Evolutionary conservation across 768 basidiomycete genomes (phyloP), one percentile per base, ranked within the genome.

Genomic region (Phallus indusiatus): DNA sequence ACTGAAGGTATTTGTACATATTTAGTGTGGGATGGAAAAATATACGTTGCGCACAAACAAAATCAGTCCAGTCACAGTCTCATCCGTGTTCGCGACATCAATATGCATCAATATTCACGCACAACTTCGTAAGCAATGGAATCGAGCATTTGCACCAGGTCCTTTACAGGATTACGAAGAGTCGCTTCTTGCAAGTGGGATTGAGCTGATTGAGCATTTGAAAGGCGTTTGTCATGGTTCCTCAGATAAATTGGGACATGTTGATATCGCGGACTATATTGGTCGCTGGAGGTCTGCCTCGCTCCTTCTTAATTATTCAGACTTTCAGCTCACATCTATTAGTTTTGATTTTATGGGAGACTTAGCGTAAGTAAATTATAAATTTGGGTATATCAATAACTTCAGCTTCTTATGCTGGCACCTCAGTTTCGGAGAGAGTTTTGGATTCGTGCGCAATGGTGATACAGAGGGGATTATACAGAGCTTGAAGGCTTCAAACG

Each of bases 381-480:
- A 24, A 52, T 49, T 21, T 16, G 12, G 16, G 14, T 14, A 11
- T 4, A 14, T 35, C 33, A n/a, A n/a, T n/a, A n/a, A n/a, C n/a
- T n/a, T n/a, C n/a, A 36, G 17, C 9, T 14, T 20, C 20, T 42
- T 18, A 2, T 28, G 7, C 7, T 18, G 35, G 52, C 18, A 16
- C 22, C 22, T 5, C 21, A 76, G 73, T 35, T 76, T 75, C 37
- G 72, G 72, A 9, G 71, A 71, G 5, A 69, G 70, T 8, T 73
- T 71, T 37, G 73, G 75, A 52, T 67, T 73, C 54, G 68, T 73
- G 68, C 69, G 68, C 59, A 74, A 73, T 5, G 37, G 22, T 16
- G 79, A 81, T 64, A 70, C 69, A 54, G 70, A 73, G 35, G 72
- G 73, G 20, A 67, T 76, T 9, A 76, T 74, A 75, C 71, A 74